Percentiles rank a stretch among this genome's conserved stretches.
Evolutionary conservation across 345 rosid genomes (phyloP).

Genomic region (Passiflora organensis): DNA sequence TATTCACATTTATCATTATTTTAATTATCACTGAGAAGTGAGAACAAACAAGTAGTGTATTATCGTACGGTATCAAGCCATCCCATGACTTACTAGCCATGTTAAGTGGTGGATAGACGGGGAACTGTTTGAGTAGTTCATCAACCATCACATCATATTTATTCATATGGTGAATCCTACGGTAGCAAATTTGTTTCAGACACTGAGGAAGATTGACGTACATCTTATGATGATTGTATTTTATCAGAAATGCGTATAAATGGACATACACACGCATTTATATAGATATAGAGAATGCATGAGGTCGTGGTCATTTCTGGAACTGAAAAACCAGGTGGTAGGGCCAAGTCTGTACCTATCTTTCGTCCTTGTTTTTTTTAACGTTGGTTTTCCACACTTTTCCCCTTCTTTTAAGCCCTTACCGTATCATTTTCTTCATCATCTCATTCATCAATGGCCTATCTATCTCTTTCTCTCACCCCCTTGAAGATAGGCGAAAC

Average conservation of each 20-base stretch:
- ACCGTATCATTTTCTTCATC: slow-evolving; percentile 36
- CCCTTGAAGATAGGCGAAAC: slow-evolving; percentile 65
- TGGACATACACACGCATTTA: too few relatives aligned
- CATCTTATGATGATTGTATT: too few relatives aligned
- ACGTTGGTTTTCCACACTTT: slow-evolving; percentile 30
- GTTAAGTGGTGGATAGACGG: slow-evolving; percentile 17
- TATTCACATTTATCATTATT: slow-evolving; percentile 33
- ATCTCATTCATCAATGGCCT: slow-evolving; percentile 19
- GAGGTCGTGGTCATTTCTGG: slow-evolving; percentile 69
- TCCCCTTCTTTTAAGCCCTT: slow-evolving; percentile 30
- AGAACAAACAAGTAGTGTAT: background rate
- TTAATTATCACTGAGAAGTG: background rate
- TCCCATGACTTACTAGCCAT: too few relatives aligned
- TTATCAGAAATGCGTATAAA: too few relatives aligned
- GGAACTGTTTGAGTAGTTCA: slow-evolving; percentile 4
- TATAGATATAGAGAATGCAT: slow-evolving; percentile 32
- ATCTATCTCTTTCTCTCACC: slow-evolving; percentile 21
- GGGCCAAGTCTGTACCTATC: slow-evolving; percentile 35
- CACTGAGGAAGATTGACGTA: too few relatives aligned
- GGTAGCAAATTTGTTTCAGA: slow-evolving; percentile 9
- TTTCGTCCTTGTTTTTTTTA: slow-evolving; percentile 50
- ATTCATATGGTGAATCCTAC: slow-evolving; percentile 20
- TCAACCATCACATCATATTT: slow-evolving; percentile 1
- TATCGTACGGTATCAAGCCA: slow-evolving; percentile 14
- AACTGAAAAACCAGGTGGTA: slow-evolving; percentile 39